These are phyloP conservation scores for Bruguiera parviflora DNA, from an alignment of 345 rosid genomes.

Conservation along the genomic window DNA sequence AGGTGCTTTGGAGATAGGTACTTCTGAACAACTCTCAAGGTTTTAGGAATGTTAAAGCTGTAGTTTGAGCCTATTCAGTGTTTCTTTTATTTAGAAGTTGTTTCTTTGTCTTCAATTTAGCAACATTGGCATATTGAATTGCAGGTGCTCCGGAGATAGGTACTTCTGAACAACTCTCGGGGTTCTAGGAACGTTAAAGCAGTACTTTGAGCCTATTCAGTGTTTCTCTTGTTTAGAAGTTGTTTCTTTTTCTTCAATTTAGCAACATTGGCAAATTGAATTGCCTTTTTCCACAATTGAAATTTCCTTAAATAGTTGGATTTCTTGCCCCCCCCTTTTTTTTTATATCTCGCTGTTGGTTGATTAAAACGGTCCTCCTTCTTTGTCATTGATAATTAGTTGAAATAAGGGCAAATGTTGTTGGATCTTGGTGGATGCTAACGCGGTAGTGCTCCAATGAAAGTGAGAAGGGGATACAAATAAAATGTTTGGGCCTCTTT, in stretches of 20 bases:
- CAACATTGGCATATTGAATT: no score
- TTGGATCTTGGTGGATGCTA: background rate
- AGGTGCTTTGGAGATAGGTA: background rate
- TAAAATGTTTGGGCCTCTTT: background rate
- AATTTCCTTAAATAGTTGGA: constrained; percentile 1
- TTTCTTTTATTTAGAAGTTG: background rate
- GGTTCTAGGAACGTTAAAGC: constrained; percentile 29
- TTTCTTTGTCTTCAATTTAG: no score
- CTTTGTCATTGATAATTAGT: no score
- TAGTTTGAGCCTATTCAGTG: background rate
- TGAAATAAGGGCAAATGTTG: background rate
- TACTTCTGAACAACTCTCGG: constrained; percentile 30
- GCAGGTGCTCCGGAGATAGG: constrained; percentile 32
- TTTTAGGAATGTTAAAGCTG: background rate
- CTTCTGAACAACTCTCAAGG: background rate
- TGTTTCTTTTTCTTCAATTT: constrained; percentile 16
- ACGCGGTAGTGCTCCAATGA: background rate
- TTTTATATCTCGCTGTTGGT: background rate
- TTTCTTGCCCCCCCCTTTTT: background rate
- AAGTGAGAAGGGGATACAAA: background rate
- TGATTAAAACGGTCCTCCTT: background rate
- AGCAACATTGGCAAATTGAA: constrained; percentile 7
- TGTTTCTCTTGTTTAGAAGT: constrained; percentile 12
- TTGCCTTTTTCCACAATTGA: constrained; percentile 12
- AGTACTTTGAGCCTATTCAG: constrained; percentile 28